These are phyloP conservation scores for Eremochloa ophiuroides DNA, from an alignment of 176 grass and related monocot species.

Conservation along the genomic window DNA sequence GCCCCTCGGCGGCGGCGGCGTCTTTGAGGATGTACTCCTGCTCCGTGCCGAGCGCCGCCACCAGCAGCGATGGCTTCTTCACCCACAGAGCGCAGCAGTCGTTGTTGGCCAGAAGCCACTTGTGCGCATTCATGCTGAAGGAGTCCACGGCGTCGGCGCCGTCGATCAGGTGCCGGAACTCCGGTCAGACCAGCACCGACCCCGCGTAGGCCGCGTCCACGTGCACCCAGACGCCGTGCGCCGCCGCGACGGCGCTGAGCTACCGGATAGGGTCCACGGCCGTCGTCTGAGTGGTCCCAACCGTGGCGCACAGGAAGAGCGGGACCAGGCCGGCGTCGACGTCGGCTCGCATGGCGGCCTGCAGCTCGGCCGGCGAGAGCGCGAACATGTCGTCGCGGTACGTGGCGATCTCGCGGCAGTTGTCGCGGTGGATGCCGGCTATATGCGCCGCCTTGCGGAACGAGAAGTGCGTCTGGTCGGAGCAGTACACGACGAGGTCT, in stretches of 20 bases:
- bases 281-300: slow-evolving; percentile 9
- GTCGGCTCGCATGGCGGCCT: slow-evolving; percentile 7
- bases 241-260: slow-evolving; percentile 14
- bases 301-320: slow-evolving; percentile 31
- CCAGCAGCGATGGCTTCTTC: neutral
- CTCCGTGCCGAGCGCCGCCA: slow-evolving; percentile 10
- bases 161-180: neutral
- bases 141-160: slow-evolving; percentile 9
- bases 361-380: neutral
- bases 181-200: neutral
- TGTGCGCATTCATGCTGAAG: slow-evolving; percentile 21
- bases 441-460: slow-evolving; percentile 19
- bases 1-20: neutral
- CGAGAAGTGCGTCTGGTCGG: slow-evolving; percentile 35
- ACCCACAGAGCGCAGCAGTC: slow-evolving; percentile 19
- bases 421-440: slow-evolving; percentile 25
- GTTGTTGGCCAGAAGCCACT: slow-evolving; percentile 13
- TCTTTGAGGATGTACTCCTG: slow-evolving; percentile 21
- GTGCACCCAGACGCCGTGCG: slow-evolving; percentile 1
- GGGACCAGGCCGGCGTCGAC: slow-evolving; percentile 11
- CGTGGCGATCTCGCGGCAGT: slow-evolving; percentile 26
- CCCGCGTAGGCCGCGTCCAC: slow-evolving; percentile 10
- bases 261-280: slow-evolving; percentile 24
- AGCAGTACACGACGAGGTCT: slow-evolving; percentile 31
- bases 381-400: neutral